Evolutionary conservation across 1,284 basidiomycete genomes (phyloP), one percentile per base, ranked within the genome.

Genomic region (Tremellales sp.): DNA sequence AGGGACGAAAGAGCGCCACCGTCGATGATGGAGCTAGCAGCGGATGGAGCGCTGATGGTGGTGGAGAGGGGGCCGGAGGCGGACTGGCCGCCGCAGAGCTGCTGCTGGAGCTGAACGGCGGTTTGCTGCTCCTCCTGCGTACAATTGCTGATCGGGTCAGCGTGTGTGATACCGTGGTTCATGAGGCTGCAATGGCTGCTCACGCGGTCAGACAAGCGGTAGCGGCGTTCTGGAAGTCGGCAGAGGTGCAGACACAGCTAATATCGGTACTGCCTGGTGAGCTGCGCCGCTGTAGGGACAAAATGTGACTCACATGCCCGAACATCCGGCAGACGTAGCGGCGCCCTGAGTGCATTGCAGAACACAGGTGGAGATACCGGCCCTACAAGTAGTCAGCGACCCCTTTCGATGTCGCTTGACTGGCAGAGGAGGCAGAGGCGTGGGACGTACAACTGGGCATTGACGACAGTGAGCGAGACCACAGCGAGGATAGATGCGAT

Each of bases 221-320:
- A 21, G 67, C 65, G 21, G 47, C 49, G 31, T 52, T 58, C 55
- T 67, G 62, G 69, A 72, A 72, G 5, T 49, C 40, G 3, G 54
- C 43, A 19, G 56, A 60, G 12, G 60, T 54, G 52, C 72, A 74
- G 51, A 74, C 53, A 52, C 68, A 66, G 54, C 62, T 27, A 37
- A 64, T 31, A 54, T 69, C 51, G 57, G 61, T 37, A 53, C 60
- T 62, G 46, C 12, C 39, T 23, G 22, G 41, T 19, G 17, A 17
- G 26, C n/a, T 27, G 15, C 4, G 29, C 29, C 29, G 10, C 15
- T 31, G 29, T 31, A 31, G 23, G 31, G 31, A 26, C 21, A 12
- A 10, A 17, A 36, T 27, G 22, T 15, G 19, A 60, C 62, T 57
- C 45, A 64, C 62, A 48, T 58, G 19, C 52, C 53, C 10, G 56